Evolutionary conservation across 1,139 yeast species (phyloP).

Genomic region (Diutina ranongensis): DNA sequence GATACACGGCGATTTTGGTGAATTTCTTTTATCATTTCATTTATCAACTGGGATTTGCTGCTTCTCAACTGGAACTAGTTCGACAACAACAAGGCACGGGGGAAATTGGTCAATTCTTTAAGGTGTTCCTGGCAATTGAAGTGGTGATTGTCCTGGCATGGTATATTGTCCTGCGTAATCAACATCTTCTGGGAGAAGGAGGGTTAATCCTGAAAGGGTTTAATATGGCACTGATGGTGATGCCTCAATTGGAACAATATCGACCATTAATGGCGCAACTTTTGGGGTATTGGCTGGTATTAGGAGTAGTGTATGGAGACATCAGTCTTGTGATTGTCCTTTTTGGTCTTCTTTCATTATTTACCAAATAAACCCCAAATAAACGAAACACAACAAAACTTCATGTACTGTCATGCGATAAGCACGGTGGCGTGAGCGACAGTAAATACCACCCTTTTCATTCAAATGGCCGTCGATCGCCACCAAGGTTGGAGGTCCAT

Average conservation of each 20-base stretch:
- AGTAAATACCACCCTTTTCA: not conserved
- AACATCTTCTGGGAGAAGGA: not conserved
- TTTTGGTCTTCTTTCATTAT: not conserved
- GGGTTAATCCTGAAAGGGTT: slow-evolving; percentile 2
- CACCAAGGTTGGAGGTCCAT: too few relatives aligned
- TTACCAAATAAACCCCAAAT: too few relatives aligned
- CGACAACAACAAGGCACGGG: not conserved
- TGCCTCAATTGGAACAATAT: slow-evolving; percentile 1
- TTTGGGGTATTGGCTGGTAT: slow-evolving; percentile 3
- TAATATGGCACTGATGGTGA: not conserved
- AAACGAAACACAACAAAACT: too few relatives aligned
- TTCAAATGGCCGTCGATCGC: not conserved
- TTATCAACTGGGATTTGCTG: not conserved
- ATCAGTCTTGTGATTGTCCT: not conserved
- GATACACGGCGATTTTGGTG: not conserved
- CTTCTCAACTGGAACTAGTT: not conserved
- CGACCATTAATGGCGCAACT: not conserved
- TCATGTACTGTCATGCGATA: not conserved
- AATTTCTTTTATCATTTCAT: slow-evolving; percentile 1
- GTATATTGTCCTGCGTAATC: not conserved
- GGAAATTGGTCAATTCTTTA: not conserved
- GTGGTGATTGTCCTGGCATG: slow-evolving; percentile 1
- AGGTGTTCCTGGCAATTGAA: not conserved
- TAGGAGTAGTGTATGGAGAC: not conserved
- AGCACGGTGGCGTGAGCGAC: not conserved